Conservation (phyloP, 2,329 filamentous ascomycete species). For the Septoria linicola region DNA sequence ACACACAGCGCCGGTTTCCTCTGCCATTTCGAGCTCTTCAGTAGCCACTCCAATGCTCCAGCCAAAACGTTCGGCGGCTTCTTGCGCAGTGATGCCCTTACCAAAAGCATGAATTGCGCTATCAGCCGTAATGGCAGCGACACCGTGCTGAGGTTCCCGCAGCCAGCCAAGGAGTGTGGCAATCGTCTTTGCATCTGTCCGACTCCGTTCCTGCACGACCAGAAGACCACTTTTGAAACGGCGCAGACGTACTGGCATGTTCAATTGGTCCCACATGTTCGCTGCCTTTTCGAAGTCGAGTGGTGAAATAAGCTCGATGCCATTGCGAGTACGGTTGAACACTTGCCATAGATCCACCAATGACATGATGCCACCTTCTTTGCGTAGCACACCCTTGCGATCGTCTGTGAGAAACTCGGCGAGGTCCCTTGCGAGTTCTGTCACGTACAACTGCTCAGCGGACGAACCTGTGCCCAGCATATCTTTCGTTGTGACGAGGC, state of each 20-base stretch:
- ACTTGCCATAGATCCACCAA: constrained; percentile 90
- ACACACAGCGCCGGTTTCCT: constrained; percentile 82
- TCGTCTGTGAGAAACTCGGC: constrained; percentile 91
- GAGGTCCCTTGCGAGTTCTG: constrained; percentile 77
- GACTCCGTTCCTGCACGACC: constrained; percentile 83
- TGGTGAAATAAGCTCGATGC: constrained; percentile 90
- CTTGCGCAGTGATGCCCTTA: constrained; percentile 82
- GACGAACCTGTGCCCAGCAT: constrained; percentile 76
- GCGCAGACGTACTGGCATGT: constrained; percentile 79
- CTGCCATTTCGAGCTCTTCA: constrained; percentile 95
- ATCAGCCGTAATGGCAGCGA: constrained; percentile 49
- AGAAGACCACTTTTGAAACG: constrained; percentile 92
- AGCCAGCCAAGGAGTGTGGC: constrained; percentile 75
- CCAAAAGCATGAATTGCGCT: constrained; percentile 81
- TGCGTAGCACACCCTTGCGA: constrained; percentile 70
- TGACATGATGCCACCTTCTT: constrained; percentile 82
- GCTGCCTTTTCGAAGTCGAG: constrained; percentile 89
- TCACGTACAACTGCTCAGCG: constrained; percentile 82
- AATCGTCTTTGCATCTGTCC: constrained; percentile 88
- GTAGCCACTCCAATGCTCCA: constrained; percentile 97
- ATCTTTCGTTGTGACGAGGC: constrained; percentile 90
- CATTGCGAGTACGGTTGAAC: constrained; percentile 89
- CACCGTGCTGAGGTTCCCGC: constrained; percentile 48
- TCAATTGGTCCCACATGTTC: constrained; percentile 80
- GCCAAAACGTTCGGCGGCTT: constrained; percentile 83